A percentile compares a stretch with the other conserved stretches of the same genome.
These are phyloP conservation scores for Curvularia spicifera DNA, from an alignment of 2,329 filamentous ascomycete genomes.

Conservation along the genomic window DNA sequence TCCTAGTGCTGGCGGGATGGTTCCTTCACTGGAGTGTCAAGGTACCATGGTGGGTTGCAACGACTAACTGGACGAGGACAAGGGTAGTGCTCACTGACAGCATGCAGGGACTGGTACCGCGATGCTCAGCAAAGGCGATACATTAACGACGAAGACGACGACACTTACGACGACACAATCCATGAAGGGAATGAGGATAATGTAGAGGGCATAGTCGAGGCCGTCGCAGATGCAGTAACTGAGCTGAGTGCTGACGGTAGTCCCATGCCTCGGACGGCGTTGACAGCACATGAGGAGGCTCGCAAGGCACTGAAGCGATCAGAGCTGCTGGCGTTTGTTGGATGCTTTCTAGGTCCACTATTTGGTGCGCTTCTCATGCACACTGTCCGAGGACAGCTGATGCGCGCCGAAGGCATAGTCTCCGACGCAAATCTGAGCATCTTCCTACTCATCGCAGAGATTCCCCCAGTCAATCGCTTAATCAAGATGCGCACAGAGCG, in stretches of 20 bases:
- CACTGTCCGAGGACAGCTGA: constrained; percentile 78
- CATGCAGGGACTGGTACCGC: constrained; percentile 59
- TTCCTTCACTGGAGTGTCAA: constrained; percentile 94
- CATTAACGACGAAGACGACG: constrained; percentile 32
- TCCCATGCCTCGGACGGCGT: constrained; percentile 5
- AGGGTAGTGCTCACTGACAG: constrained; percentile 10
- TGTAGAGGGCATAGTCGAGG: constrained; percentile 20
- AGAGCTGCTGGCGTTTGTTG: constrained; percentile 74
- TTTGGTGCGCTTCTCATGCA: constrained; percentile 86
- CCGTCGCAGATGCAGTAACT: constrained; percentile 17
- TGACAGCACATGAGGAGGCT: constrained; percentile 50
- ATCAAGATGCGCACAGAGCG: constrained; percentile 79
- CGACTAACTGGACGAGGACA: background rate
- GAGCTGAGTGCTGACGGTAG: constrained; percentile 15
- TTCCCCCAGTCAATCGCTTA: constrained; percentile 81
- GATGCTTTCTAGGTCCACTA: constrained; percentile 80
- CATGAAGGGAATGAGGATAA: constrained; percentile 40
- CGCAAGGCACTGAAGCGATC: constrained; percentile 71
- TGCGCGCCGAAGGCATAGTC: constrained; percentile 83
- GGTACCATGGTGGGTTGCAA: constrained; percentile 73
- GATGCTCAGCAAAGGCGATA: constrained; percentile 53
- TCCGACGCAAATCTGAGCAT: constrained; percentile 93
- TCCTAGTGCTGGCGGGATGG: constrained; percentile 79
- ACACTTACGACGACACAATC: constrained; percentile 33
- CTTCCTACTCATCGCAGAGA: constrained; percentile 84